Evolutionary conservation across 768 basidiomycete species (phyloP).

Genomic region (Phlebiopsis flavidoalba): DNA sequence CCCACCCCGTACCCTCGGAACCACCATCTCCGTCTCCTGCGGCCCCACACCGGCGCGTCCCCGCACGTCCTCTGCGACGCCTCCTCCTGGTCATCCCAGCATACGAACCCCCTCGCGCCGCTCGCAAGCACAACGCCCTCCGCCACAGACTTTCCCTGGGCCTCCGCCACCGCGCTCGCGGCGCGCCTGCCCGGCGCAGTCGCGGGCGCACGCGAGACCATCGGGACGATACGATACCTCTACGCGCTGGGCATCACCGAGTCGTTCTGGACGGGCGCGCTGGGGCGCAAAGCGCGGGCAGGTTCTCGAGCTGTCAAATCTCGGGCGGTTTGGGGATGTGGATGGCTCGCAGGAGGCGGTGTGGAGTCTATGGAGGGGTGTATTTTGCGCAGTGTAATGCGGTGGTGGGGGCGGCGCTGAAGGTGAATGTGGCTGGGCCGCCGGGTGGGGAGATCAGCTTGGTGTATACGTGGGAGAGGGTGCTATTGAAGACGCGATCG

Average conservation of each 20-base stretch:
- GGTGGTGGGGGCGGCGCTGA: background rate
- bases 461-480: background rate
- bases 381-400: conserved; percentile 8
- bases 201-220: background rate
- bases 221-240: conserved; percentile 6
- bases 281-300: conserved; percentile 5
- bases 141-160: conserved; percentile 1
- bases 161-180: background rate
- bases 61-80: conserved; percentile 29
- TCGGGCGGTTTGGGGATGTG: background rate
- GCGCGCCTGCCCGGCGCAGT: background rate
- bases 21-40: conserved; percentile 31
- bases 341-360: background rate
- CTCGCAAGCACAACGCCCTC: background rate
- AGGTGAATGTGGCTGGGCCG: conserved; percentile 15
- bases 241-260: background rate
- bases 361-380: background rate
- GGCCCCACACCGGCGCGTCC: conserved; percentile 24
- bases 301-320: conserved; percentile 1
- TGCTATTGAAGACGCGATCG: background rate
- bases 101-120: background rate
- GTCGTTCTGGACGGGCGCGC: background rate
- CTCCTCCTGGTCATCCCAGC: conserved; percentile 18
- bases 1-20: background rate
- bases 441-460: background rate